A percentile compares a stretch with the other conserved stretches of the same genome.
Conservation (phyloP, 2,329 filamentous ascomycete genomes). For the Dactylonectria estremocensis region DNA sequence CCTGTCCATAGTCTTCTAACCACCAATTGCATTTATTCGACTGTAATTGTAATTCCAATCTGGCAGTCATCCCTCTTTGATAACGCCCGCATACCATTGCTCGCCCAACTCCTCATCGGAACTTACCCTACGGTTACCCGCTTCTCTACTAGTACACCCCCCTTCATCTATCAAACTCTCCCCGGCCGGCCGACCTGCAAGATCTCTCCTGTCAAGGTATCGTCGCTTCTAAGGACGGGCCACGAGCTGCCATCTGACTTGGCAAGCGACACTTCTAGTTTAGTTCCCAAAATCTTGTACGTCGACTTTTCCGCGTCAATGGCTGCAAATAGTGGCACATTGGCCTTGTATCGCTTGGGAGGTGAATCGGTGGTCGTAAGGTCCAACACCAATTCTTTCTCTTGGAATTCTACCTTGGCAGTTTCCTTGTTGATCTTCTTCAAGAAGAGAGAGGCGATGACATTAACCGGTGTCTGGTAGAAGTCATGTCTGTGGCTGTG, state of each 20-base stretch:
- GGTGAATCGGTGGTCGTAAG: conserved; percentile 85
- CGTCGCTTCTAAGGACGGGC: conserved; percentile 87
- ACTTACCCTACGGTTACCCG: not conserved
- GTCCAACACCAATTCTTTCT: conserved; percentile 79
- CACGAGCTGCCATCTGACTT: conserved; percentile 84
- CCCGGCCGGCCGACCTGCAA: conserved; percentile 91
- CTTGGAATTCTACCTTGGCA: conserved; percentile 79
- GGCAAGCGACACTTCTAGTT: conserved; percentile 84
- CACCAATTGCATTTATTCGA: not conserved
- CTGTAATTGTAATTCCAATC: conserved; percentile 2
- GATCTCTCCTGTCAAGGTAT: conserved; percentile 79
- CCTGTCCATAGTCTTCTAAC: not conserved
- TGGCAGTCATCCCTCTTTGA: conserved; percentile 1
- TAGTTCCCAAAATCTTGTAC: conserved; percentile 89
- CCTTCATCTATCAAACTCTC: conserved; percentile 53
- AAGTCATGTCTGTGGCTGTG: conserved; percentile 76
- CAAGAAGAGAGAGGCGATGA: conserved; percentile 93
- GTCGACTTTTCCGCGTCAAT: conserved; percentile 84
- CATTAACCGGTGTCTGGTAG: conserved; percentile 89
- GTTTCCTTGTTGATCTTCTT: conserved; percentile 94
- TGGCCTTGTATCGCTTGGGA: conserved; percentile 83
- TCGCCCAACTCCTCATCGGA: conserved; percentile 29
- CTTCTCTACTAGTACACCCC: conserved; percentile 14
- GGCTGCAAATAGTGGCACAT: conserved; percentile 81
- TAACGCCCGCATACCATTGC: conserved; percentile 26